These are phyloP conservation scores for Calonectria crousiana DNA, from an alignment of 2,329 filamentous ascomycete genomes.

Conservation along the genomic window DNA sequence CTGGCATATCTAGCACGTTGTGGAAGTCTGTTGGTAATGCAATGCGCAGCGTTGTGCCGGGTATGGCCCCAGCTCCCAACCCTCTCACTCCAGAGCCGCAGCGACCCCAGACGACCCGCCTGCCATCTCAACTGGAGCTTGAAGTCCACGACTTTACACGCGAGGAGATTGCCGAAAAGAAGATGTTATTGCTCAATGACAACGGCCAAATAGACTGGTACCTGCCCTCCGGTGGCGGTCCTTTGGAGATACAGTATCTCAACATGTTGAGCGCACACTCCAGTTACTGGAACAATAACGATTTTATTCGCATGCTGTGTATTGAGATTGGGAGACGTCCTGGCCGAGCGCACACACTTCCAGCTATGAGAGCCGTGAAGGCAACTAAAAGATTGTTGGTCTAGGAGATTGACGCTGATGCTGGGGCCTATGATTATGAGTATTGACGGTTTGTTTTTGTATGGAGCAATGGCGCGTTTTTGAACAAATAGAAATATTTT, in stretches of 20 bases:
- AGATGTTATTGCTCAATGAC: constrained; percentile 90
- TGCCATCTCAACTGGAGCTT: constrained; percentile 82
- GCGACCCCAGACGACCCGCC: constrained; percentile 57
- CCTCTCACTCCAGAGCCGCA: constrained; percentile 47
- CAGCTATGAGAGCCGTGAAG: constrained; percentile 71
- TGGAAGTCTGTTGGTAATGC: constrained; percentile 74
- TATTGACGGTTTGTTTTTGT: background rate
- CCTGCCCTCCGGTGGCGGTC: constrained; percentile 84
- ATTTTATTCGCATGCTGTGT: constrained; percentile 92
- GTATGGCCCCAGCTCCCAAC: constrained; percentile 51
- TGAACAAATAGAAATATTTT: background rate
- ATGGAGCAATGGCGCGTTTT: background rate
- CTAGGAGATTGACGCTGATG: constrained; percentile 24
- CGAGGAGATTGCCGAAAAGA: constrained; percentile 91
- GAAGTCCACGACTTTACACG: constrained; percentile 95
- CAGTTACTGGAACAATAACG: constrained; percentile 89
- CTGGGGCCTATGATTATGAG: background rate
- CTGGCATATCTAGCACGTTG: constrained; percentile 75
- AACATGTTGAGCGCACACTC: constrained; percentile 98
- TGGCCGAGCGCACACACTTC: constrained; percentile 72
- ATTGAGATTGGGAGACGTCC: constrained; percentile 84
- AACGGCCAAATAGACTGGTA: constrained; percentile 97
- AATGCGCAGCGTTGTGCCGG: constrained; percentile 72
- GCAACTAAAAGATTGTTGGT: constrained; percentile 54
- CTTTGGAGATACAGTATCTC: constrained; percentile 93